phyloP scores from a whole-genome alignment of 1,139 yeast genomes.

The Taphrina confusa region DNA sequence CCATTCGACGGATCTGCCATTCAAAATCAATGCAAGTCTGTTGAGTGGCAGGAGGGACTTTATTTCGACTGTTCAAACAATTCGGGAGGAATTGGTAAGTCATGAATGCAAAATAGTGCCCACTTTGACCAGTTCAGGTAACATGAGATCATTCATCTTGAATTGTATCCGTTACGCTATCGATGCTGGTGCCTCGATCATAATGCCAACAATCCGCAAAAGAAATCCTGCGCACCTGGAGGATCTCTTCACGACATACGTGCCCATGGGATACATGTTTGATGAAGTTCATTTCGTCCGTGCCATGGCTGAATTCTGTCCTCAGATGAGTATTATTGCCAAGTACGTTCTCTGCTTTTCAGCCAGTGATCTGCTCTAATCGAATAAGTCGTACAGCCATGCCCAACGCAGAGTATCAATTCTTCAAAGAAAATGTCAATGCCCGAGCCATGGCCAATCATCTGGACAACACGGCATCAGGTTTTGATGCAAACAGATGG shows the following conservation, averaged over 20 bases:
- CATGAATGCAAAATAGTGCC: not conserved
- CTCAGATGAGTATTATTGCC: slow-evolving; percentile 1
- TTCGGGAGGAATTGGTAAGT: slow-evolving; percentile 1
- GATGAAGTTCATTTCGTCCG: not conserved
- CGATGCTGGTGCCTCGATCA: slow-evolving; percentile 2
- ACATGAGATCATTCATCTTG: slow-evolving; percentile 8
- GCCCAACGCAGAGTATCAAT: not conserved
- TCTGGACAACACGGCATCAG: not conserved
- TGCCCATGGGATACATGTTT: not conserved
- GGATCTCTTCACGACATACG: not conserved
- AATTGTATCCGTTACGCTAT: slow-evolving; percentile 9
- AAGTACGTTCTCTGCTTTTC: not conserved
- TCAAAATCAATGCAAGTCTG: not conserved
- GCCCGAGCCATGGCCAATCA: slow-evolving; percentile 1
- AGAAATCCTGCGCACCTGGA: not conserved
- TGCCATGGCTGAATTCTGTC: not conserved
- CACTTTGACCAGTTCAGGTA: not conserved
- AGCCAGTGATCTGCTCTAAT: not conserved
- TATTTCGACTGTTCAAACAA: slow-evolving; percentile 7
- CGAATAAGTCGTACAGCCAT: not conserved
- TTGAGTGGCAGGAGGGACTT: not conserved
- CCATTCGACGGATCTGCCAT: slow-evolving; percentile 1
- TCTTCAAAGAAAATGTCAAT: not conserved
- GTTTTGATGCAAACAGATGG: slow-evolving; percentile 1
- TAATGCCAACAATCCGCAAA: slow-evolving; percentile 8